Base-by-base conservation (phyloP, 805 yeast species). In the Sugiyamaella valdiviana region DNA sequence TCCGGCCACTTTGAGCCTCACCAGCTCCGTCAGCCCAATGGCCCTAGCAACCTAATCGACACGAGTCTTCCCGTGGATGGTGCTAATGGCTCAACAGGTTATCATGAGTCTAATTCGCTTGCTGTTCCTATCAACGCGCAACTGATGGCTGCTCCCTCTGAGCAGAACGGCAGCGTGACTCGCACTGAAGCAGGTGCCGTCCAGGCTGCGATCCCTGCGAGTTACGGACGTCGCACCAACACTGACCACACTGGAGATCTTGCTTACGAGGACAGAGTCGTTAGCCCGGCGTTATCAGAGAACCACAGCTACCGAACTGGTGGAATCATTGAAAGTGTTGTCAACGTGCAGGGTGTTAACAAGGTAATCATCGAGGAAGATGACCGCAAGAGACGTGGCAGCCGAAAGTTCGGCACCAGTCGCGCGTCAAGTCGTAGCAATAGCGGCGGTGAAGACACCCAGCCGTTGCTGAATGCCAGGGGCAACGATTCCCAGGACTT, bases 291-390 rank as follows among this genome's bases (percentile, higher is more conserved):
- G 19, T 17, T 22, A 20, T 45, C 59, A 3, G 63, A 63, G 26
- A 46, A 57, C 42, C 68, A 60, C 54, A 59, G 59, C 29, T 56
- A 49, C 39, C 54, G 62, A 19, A 57, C 82, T 9, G 81, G 81
- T 15, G 83, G 91, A 6, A 81, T 88, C 46, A 76, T 85, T 47
- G 96, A 88, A 66, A 80, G 85, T 37, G 82, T 88, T 15, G 80
- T 88, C n/a, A 84, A 82, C 44, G 84, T 84, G 22, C 81, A 83
- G 61, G 96, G 96, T 46, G 85, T 85, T 17, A 81, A 80, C 58
- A 88, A 88, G 71, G 87, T 95, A 2, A 85, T 88, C 52, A 87
- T 88, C 58, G 91, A 84, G 57, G 82, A 79, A 46, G 55, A 21
- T 26, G 32, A 26, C 14, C 32, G 32, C 14, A 7, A 12, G 9